Conservation (phyloP, 805 yeast species). For the Scheffersomyces stipitis region DNA sequence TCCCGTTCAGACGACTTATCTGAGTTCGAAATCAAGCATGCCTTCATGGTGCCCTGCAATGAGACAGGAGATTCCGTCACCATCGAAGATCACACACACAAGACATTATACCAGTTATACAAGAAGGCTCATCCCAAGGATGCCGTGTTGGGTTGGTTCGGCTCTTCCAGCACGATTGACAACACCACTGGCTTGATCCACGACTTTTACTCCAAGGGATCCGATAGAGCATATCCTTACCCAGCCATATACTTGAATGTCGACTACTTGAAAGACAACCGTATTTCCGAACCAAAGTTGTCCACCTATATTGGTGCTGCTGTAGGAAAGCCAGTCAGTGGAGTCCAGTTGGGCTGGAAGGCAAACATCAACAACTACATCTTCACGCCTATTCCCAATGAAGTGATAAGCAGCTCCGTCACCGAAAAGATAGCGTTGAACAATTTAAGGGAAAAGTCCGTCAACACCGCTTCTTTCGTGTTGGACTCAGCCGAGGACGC, state of each 20-base stretch:
- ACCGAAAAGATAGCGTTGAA: conserved; percentile 59
- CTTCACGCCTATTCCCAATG: conserved; percentile 75
- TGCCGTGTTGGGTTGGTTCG: conserved; percentile 84
- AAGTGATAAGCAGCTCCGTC: conserved; percentile 50
- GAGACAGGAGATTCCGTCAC: conserved; percentile 75
- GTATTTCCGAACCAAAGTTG: conserved; percentile 53
- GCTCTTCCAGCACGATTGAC: conserved; percentile 60
- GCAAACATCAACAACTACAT: conserved; percentile 44
- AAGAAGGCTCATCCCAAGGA: conserved; percentile 79
- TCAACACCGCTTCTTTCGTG: conserved; percentile 25
- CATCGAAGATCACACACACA: conserved; percentile 75
- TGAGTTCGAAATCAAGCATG: conserved; percentile 68
- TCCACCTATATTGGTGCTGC: conserved; percentile 77
- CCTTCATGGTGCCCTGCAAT: conserved; percentile 76
- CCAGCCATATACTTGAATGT: conserved; percentile 81
- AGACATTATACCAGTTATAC: conserved; percentile 65
- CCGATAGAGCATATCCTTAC: conserved; percentile 67
- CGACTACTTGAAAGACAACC: conserved; percentile 49
- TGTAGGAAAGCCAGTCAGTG: conserved; percentile 53
- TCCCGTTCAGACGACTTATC: conserved; percentile 80
- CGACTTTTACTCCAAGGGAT: conserved; percentile 71
- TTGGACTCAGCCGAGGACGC: conserved; percentile 38
- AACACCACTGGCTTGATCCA: conserved; percentile 75
- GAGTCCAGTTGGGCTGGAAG: conserved; percentile 40
- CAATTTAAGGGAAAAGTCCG: conserved; percentile 38